phyloP scores from a whole-genome alignment of 1,284 basidiomycete genomes.

The Cutaneotrichosporon sp. region DNA sequence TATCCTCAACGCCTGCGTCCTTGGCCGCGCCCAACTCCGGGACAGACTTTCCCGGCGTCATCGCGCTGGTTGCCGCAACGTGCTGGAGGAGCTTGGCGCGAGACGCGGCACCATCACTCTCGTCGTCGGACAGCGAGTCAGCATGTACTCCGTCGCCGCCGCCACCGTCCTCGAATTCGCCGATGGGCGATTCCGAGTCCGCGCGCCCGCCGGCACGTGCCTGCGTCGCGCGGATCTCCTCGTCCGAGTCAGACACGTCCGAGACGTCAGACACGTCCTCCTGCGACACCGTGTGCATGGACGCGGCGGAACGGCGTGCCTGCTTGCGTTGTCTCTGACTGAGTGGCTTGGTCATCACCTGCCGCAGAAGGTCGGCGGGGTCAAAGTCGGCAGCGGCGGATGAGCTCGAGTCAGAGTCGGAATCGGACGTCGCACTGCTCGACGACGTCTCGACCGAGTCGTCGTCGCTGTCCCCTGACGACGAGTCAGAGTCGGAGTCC shows the following conservation, averaged over 20 bases:
- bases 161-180: conserved; percentile 28
- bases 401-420: conserved; percentile 7
- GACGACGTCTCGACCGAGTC: conserved; percentile 2
- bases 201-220: conserved; percentile 3
- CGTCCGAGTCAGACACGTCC: conserved; percentile 14
- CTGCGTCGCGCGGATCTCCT: conserved; percentile 7
- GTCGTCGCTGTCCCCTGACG: not conserved
- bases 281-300: conserved; percentile 23
- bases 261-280: conserved; percentile 13
- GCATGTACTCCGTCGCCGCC: not conserved
- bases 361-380: conserved; percentile 21
- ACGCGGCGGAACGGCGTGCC: conserved; percentile 30
- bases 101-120: conserved; percentile 7
- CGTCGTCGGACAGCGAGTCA: conserved; percentile 6
- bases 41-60: not conserved
- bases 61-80: conserved; percentile 1
- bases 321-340: conserved; percentile 22
- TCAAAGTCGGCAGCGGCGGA: conserved; percentile 7
- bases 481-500: conserved; percentile 19
- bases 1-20: conserved; percentile 10
- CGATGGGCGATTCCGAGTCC: conserved; percentile 35
- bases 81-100: conserved; percentile 1
- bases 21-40: not conserved
- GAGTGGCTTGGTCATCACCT: conserved; percentile 30
- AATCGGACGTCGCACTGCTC: not conserved